A percentile compares a stretch with the other conserved stretches of the same genome.
Evolutionary conservation across 768 basidiomycete genomes (phyloP).

Genomic region (Suillus subalutaceus): DNA sequence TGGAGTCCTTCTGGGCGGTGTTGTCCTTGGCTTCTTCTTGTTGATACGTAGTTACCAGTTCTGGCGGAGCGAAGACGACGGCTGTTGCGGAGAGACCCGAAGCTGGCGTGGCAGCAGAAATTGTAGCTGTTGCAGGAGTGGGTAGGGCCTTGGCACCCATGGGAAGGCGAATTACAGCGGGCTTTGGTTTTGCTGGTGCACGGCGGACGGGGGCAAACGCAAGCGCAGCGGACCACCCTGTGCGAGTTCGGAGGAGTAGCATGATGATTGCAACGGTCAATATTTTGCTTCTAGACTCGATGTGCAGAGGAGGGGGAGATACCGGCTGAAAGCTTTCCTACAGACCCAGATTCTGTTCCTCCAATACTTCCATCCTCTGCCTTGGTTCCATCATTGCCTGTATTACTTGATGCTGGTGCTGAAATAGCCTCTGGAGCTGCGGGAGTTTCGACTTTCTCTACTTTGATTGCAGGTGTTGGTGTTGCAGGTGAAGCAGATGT

Average conservation of each 20-base stretch:
- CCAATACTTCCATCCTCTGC: conserved; percentile 29
- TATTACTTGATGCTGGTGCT: conserved; percentile 20
- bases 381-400: conserved; percentile 27
- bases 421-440: conserved; percentile 26
- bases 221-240: conserved; percentile 90
- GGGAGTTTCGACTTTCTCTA: conserved; percentile 21
- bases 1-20: conserved; percentile 30
- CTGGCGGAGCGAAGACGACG: conserved; percentile 71
- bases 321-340: conserved; percentile 58
- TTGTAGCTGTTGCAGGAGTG: conserved; percentile 18
- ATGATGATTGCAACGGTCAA: conserved; percentile 39
- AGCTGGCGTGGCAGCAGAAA: conserved; percentile 30
- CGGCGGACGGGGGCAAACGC: conserved; percentile 86
- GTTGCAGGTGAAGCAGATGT: conserved; percentile 34
- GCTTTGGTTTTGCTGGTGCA: conserved; percentile 52
- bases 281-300: conserved; percentile 36
- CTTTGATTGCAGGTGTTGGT: conserved; percentile 22
- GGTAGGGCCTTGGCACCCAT: conserved; percentile 54
- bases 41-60: conserved; percentile 42
- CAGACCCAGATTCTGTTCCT: conserved; percentile 29
- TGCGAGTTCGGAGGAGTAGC: conserved; percentile 27
- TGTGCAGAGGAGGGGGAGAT: conserved; percentile 50
- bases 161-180: conserved; percentile 49
- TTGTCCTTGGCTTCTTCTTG: conserved; percentile 32
- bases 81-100: conserved; percentile 55